phyloP scores from a whole-genome alignment of 305 asterid genomes.

The Stenogyne calaminthoides region DNA sequence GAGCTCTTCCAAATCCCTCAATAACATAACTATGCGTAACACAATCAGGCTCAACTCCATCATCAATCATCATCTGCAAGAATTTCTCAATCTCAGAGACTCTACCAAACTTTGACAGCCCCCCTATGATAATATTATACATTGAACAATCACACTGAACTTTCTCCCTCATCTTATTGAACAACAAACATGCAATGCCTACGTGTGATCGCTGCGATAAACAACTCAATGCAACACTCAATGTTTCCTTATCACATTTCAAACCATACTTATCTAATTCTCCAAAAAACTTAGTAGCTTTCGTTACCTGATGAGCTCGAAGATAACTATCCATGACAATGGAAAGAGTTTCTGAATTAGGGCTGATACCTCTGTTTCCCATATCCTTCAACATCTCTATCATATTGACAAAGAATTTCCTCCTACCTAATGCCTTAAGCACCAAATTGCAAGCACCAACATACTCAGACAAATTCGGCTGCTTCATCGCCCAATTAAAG shows the following conservation, averaged over 20 bases:
- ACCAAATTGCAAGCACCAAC: constrained; percentile 41
- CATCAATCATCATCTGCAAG: constrained; percentile 68
- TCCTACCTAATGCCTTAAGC: constrained; percentile 53
- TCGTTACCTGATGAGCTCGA: constrained; percentile 62
- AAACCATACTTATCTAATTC: constrained; percentile 62
- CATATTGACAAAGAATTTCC: constrained; percentile 67
- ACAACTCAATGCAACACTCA: constrained; percentile 59
- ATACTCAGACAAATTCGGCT: constrained; percentile 36
- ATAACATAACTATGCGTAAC: constrained; percentile 62
- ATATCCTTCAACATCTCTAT: constrained; percentile 56
- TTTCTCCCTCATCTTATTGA: constrained; percentile 59
- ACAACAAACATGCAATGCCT: constrained; percentile 59
- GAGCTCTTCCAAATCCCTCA: constrained; percentile 81
- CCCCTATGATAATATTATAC: constrained; percentile 67
- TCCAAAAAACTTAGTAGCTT: constrained; percentile 55
- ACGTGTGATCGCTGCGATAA: constrained; percentile 56
- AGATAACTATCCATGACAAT: constrained; percentile 67
- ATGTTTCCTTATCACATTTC: constrained; percentile 41
- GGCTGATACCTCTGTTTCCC: constrained; percentile 45
- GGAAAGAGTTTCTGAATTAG: constrained; percentile 54
- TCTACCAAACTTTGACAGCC: constrained; percentile 81
- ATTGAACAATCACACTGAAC: constrained; percentile 46
- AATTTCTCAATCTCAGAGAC: constrained; percentile 61
- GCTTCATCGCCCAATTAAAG: constrained; percentile 74
- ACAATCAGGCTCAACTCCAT: constrained; percentile 65